These are phyloP conservation scores for Clarireedia paspali DNA, from an alignment of 2,329 filamentous ascomycete genomes.

Conservation along the genomic window DNA sequence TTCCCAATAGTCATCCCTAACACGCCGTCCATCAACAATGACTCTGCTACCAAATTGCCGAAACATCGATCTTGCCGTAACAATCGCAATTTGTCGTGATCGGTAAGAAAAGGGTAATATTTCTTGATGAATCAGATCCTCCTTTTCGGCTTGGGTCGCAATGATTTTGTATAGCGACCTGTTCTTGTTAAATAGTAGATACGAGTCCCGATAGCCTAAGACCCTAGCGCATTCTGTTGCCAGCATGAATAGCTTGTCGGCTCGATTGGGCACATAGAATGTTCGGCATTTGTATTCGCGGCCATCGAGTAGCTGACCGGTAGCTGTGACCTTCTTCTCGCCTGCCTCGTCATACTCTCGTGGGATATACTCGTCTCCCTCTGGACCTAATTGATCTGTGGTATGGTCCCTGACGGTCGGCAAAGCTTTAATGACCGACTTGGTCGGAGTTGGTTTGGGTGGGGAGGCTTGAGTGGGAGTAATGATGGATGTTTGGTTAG, in stretches of 20 bases:
- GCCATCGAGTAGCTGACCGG: constrained; percentile 72
- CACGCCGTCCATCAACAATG: constrained; percentile 79
- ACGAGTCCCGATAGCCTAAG: constrained; percentile 92
- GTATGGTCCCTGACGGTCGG: constrained; percentile 96
- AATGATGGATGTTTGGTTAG: constrained; percentile 25
- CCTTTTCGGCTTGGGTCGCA: constrained; percentile 90
- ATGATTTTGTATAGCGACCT: constrained; percentile 96
- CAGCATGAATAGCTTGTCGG: constrained; percentile 95
- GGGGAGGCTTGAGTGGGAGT: constrained; percentile 49
- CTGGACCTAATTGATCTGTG: constrained; percentile 83
- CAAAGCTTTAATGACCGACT: constrained; percentile 82
- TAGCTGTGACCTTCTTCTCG: constrained; percentile 84
- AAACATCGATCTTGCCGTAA: constrained; percentile 97
- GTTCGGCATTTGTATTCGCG: constrained; percentile 90
- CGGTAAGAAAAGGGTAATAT: constrained; percentile 96
- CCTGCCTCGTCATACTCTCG: constrained; percentile 88
- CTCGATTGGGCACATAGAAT: constrained; percentile 84
- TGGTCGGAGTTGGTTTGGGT: constrained; percentile 72
- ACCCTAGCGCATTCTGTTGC: constrained; percentile 95
- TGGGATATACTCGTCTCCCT: constrained; percentile 89
- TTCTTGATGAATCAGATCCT: constrained; percentile 89
- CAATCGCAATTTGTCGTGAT: constrained; percentile 96
- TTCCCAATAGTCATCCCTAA: constrained; percentile 98
- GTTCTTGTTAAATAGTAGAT: constrained; percentile 97
- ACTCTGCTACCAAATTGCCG: constrained; percentile 94